phyloP scores from a whole-genome alignment of 805 yeast species.

The Saccharomycopsis babjevae region DNA sequence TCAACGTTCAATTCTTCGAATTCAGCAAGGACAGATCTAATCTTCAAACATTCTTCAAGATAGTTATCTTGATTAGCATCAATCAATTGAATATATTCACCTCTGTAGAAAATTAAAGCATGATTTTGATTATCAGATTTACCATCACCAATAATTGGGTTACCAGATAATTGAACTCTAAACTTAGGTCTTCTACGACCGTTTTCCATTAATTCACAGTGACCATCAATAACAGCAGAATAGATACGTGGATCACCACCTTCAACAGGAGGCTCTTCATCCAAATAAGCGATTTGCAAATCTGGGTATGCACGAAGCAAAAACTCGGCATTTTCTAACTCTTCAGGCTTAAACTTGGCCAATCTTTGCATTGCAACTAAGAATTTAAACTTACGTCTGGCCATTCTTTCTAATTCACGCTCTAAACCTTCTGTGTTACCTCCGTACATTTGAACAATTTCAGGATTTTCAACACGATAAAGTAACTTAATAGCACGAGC shows the following conservation, averaged over 20 bases:
- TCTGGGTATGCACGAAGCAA: conserved; percentile 68
- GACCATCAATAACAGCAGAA: conserved; percentile 63
- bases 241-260: conserved; percentile 30
- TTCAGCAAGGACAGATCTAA: conserved; percentile 78
- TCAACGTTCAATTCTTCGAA: conserved; percentile 69
- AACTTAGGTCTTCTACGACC: conserved; percentile 51
- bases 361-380: conserved; percentile 84
- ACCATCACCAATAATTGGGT: conserved; percentile 94
- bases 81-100: conserved; percentile 88
- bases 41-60: conserved; percentile 86
- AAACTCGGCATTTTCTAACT: conserved; percentile 55
- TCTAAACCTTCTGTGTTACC: conserved; percentile 48
- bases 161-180: conserved; percentile 74
- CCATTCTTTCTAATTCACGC: conserved; percentile 58
- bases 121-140: conserved; percentile 93
- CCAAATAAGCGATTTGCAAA: conserved; percentile 44
- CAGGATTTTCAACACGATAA: conserved; percentile 56
- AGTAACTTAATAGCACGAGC: conserved; percentile 60
- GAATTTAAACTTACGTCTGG: conserved; percentile 69
- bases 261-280: conserved; percentile 29
- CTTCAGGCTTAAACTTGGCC: conserved; percentile 52
- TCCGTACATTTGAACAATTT: conserved; percentile 35
- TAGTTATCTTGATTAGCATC: conserved; percentile 97
- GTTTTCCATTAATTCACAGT: conserved; percentile 44
- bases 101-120: conserved; percentile 76